These are phyloP conservation scores for Noccaea bulbosa DNA, from an alignment of 345 rosid species.

Conservation along the genomic window DNA sequence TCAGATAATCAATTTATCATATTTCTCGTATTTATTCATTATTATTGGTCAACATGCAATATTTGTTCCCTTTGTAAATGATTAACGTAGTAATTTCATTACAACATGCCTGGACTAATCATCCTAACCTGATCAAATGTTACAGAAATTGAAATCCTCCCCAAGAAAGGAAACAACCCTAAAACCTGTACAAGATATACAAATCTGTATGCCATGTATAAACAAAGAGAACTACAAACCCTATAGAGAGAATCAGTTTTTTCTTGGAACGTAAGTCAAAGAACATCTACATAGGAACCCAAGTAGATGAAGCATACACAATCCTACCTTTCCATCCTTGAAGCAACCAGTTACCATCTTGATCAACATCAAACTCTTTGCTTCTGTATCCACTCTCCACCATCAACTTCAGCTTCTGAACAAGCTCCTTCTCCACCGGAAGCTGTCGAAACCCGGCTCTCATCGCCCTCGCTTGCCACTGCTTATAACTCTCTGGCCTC, in stretches of 20 bases:
- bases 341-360: slow-evolving; percentile 73
- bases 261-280: slow-evolving; percentile 25
- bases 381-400: slow-evolving; percentile 48
- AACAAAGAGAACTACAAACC: slow-evolving; percentile 2
- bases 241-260: background rate
- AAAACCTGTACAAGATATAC: slow-evolving; percentile 25
- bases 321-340: slow-evolving; percentile 89
- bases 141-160: background rate
- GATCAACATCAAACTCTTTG: slow-evolving; percentile 61
- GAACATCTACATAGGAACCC: slow-evolving; percentile 53
- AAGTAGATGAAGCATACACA: slow-evolving; percentile 57
- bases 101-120: background rate
- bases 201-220: slow-evolving; percentile 7
- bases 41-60: no score
- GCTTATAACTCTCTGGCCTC: slow-evolving; percentile 87
- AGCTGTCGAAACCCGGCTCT: slow-evolving; percentile 73
- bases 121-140: background rate
- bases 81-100: no score
- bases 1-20: no score
- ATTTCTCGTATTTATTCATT: no score
- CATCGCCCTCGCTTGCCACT: slow-evolving; percentile 61
- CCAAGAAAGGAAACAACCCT: slow-evolving; percentile 12
- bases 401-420: slow-evolving; percentile 49
- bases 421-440: slow-evolving; percentile 50
- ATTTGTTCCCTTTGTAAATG: no score